These are phyloP conservation scores for Hyaloscypha finlandica DNA, from an alignment of 495 filamentous ascomycete species.

Conservation along the genomic window DNA sequence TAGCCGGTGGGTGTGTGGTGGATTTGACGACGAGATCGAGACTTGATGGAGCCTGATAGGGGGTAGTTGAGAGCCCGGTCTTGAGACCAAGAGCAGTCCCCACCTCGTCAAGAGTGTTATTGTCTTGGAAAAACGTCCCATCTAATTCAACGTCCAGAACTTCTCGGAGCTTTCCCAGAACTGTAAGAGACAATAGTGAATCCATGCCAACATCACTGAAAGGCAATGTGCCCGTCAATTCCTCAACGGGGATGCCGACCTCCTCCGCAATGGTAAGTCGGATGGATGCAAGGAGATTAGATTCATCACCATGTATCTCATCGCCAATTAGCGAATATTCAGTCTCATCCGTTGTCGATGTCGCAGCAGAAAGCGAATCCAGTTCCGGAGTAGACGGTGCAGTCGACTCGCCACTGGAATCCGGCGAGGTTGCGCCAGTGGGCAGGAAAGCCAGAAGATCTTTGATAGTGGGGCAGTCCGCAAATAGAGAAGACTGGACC, in stretches of 20 bases:
- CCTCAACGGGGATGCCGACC: neutral
- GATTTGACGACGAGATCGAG: too few relatives aligned
- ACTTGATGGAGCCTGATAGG: too few relatives aligned
- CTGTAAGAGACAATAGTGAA: constrained; percentile 57
- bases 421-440: too few relatives aligned
- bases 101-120: too few relatives aligned
- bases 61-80: too few relatives aligned
- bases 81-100: too few relatives aligned
- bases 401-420: too few relatives aligned
- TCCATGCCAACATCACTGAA: constrained; percentile 58
- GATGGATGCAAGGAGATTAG: neutral
- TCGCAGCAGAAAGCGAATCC: too few relatives aligned
- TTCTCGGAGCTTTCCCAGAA: constrained; percentile 58
- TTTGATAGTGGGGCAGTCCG: constrained; percentile 50
- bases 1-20: neutral
- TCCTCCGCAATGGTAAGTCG: constrained; percentile 2
- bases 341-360: too few relatives aligned
- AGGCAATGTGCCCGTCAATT: constrained; percentile 48
- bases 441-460: constrained; percentile 31
- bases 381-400: too few relatives aligned
- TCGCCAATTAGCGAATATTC: too few relatives aligned
- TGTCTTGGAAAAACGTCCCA: constrained; percentile 38
- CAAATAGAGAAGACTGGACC: constrained; percentile 42
- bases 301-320: too few relatives aligned
- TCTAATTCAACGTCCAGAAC: constrained; percentile 49